phyloP scores from a whole-genome alignment of 1,284 basidiomycete species.

The Pseudozyma thailandica region DNA sequence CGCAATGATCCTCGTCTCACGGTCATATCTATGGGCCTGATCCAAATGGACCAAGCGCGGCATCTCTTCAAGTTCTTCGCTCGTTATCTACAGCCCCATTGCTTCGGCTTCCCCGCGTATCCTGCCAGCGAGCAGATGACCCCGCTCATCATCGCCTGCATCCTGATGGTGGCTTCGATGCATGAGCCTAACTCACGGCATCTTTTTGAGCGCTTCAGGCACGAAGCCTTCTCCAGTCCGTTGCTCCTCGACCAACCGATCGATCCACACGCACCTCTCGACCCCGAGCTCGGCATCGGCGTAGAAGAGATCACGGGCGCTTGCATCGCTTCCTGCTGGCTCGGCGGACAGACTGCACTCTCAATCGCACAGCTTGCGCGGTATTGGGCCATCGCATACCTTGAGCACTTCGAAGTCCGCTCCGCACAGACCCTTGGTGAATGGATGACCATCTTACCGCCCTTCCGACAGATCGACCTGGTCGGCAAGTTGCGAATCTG shows the following conservation, averaged over 20 bases:
- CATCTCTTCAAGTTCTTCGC: constrained; percentile 61
- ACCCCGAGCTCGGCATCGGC: constrained; percentile 62
- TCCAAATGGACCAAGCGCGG: constrained; percentile 54
- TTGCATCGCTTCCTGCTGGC: constrained; percentile 57
- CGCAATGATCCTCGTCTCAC: constrained; percentile 58
- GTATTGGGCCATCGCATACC: constrained; percentile 58
- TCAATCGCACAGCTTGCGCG: constrained; percentile 45
- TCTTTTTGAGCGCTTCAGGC: constrained; percentile 41
- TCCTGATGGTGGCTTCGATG: constrained; percentile 57
- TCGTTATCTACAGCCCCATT: constrained; percentile 57
- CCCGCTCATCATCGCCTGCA: constrained; percentile 59
- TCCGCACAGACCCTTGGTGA: constrained; percentile 57
- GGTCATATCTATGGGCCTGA: constrained; percentile 55
- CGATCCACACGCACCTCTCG: constrained; percentile 38
- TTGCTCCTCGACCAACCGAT: constrained; percentile 48
- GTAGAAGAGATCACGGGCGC: constrained; percentile 64
- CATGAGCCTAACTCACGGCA: constrained; percentile 50
- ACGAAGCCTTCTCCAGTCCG: constrained; percentile 49
- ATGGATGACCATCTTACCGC: constrained; percentile 56
- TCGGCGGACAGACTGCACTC: constrained; percentile 47
- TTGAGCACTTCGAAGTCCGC: constrained; percentile 57
- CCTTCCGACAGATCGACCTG: constrained; percentile 59
- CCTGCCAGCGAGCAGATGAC: constrained; percentile 60
- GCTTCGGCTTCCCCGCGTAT: constrained; percentile 60
- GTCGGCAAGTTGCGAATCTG: constrained; percentile 58